These are phyloP conservation scores for Fusarium pininemorale DNA, from an alignment of 2,329 filamentous ascomycete genomes.

Conservation along the genomic window DNA sequence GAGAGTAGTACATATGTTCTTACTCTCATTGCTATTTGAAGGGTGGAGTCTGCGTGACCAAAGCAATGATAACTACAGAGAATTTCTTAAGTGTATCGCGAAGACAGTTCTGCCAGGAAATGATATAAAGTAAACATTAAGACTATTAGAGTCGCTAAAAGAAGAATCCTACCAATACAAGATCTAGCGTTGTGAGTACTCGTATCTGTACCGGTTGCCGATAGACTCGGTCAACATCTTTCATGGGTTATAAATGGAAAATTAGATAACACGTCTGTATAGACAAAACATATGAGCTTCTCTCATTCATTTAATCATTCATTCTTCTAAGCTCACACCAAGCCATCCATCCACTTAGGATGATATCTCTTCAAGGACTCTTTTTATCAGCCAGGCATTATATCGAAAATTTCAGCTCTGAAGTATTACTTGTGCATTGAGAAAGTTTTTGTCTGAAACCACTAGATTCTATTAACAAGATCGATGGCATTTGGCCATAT, in stretches of 20 bases:
- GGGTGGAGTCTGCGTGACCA: too few species aligned
- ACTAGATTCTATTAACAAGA: rapidly evolving
- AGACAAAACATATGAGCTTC: not conserved
- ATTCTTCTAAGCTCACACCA: rapidly evolving
- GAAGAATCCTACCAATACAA: rapidly evolving
- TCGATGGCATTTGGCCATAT: rapidly evolving
- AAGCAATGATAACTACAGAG: rapidly evolving
- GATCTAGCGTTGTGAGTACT: too few species aligned
- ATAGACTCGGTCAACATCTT: too few species aligned
- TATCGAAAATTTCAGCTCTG: not conserved
- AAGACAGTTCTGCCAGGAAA: too few species aligned
- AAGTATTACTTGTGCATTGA: rapidly evolving
- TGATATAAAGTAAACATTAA: too few species aligned
- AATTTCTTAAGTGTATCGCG: rapidly evolving
- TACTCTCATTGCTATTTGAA: not conserved
- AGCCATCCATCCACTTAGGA: rapidly evolving
- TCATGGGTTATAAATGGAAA: too few species aligned
- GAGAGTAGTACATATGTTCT: not conserved
- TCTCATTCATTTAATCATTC: rapidly evolving
- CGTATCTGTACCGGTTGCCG: too few species aligned
- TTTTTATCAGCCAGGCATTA: not conserved
- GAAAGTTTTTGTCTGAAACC: rapidly evolving
- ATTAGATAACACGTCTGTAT: too few species aligned
- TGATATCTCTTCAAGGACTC: not conserved
- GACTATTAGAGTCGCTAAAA: too few species aligned